Evolutionary conservation across 768 basidiomycete species (phyloP), one percentile per base, ranked within the genome.

Genomic region (Termitomyces sp.): DNA sequence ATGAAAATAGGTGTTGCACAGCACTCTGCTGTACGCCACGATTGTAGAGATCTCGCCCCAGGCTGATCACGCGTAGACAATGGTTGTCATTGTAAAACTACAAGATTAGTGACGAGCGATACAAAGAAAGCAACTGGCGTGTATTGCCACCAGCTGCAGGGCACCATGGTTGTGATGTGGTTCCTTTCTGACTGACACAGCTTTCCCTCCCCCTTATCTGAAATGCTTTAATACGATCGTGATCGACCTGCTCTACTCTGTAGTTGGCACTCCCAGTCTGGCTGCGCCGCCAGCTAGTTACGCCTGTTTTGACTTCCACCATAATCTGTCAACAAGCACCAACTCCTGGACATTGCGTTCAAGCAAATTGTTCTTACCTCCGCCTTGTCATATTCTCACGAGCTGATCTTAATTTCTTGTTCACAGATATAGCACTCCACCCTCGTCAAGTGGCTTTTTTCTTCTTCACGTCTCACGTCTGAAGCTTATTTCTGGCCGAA

Each of bases 401-500:
- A 26, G 14, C 24, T 55, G 43, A 51, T 52, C 20, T 28, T 30
- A 10, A 40, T 52, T 44, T 36, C 36, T 36, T 28, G 16, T 33
- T 33, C 38, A 30, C n/a, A 44, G 24, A 40, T 16, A 11, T 22
- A 30, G 20, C 20, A 24, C 18, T 55, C 43, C 41, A 13, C 11
- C 38, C 18, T 46, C 28, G 5, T 24, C 45, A 20, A 48, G n/a
- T 13, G 16, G 11, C 8, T 35, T 9, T n/a, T 22, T n/a, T 13
- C 9, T n/a, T 13, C 9, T 47, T 36, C 20, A 32, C 30, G 6
- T 30, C 30, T 52, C 13, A 20, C 24, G 14, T 47, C 16, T 52
- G 48, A 38, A 58, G 56, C 40, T 58, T 53, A 48, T 48, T 56
- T 24, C 28, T n/a, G 48, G 50, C 40, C 32, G 33, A 32, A 38